These are phyloP conservation scores for Lomentospora prolificans DNA, from an alignment of 2,329 filamentous ascomycete genomes.

Conservation along the genomic window DNA sequence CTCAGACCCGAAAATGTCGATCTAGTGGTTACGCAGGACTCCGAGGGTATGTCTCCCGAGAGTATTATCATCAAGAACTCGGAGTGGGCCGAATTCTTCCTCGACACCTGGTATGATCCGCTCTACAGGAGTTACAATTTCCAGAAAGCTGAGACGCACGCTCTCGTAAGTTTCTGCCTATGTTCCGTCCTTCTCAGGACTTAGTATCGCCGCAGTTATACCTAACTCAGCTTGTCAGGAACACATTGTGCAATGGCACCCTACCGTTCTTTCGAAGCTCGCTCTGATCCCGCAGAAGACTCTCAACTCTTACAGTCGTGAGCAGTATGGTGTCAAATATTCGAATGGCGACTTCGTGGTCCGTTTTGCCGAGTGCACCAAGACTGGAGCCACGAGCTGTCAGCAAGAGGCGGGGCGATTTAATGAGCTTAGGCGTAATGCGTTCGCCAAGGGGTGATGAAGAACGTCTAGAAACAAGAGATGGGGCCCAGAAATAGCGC, in stretches of 20 bases:
- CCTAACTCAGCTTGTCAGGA: constrained; percentile 42
- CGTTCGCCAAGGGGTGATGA: constrained; percentile 1
- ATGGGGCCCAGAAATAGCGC: neutral
- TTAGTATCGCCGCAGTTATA: neutral
- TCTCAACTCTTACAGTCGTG: constrained; percentile 67
- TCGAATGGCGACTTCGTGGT: constrained; percentile 78
- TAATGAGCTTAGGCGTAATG: constrained; percentile 3
- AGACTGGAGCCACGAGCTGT: constrained; percentile 50
- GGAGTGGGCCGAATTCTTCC: constrained; percentile 84
- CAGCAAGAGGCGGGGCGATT: constrained; percentile 16
- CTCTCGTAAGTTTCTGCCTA: constrained; percentile 53
- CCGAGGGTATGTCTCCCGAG: constrained; percentile 62
- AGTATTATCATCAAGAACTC: constrained; percentile 76
- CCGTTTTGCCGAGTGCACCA: constrained; percentile 65
- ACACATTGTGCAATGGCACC: constrained; percentile 92
- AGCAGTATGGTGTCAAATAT: constrained; percentile 53
- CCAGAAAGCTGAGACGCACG: constrained; percentile 86
- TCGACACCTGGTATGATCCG: constrained; percentile 95
- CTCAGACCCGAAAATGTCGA: constrained; percentile 71
- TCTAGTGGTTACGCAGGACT: constrained; percentile 76
- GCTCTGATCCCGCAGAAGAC: constrained; percentile 79
- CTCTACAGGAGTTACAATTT: constrained; percentile 93
- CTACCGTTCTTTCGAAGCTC: constrained; percentile 83
- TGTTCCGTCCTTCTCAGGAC: neutral
- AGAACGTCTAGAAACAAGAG: neutral